Base-by-base conservation (phyloP, 1,284 basidiomycete genomes). In the Sphaerobolus stellatus region DNA sequence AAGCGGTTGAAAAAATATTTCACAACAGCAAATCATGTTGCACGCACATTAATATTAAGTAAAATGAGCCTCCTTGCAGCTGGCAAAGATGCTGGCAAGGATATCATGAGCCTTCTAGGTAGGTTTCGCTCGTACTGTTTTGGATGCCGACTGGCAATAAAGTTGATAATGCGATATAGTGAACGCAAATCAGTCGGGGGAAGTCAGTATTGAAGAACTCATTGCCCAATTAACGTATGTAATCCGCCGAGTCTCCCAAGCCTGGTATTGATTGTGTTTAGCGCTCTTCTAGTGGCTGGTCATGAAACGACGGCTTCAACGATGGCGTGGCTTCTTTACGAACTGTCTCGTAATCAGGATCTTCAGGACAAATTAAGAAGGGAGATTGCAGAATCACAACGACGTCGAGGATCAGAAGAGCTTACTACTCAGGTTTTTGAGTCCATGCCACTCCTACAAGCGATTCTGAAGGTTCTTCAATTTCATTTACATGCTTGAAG, bases 131-230 rank as follows among this genome's bases (percentile, higher is more conserved):
- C 20, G 13, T 48, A 18, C 11, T 18, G 9, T 47, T 29, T 13
- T 27, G n/a, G n/a, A n/a, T n/a, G n/a, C n/a, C n/a, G n/a, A n/a
- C n/a, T n/a, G n/a, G n/a, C 24, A 38, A 27, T 29, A 27, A 9
- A 22, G 5, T n/a, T 30, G 24, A 47, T 44, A 30, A 41, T 4
- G n/a, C 8, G 28, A 28, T 24, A 0, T 48, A 83, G 83, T 70
- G 43, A 74, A 75, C 5, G 70, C 77, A 43, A 67, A 77, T 8
- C 71, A 71, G 46, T 74, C 70, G 54, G 68, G 68, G 24, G 70
- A 69, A 52, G 64, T 86, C 51, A 73, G 61, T 5, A 76, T 82
- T 29, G 73, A 76, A 28, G 84, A 84, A 56, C 64, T 84, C 59
- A 58, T 80, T 2, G 66, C 80, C 11, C 80, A 84, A 62, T 79